Base-by-base conservation (phyloP, 1,284 basidiomycete species). In the Neonothopanus nambi region DNA sequence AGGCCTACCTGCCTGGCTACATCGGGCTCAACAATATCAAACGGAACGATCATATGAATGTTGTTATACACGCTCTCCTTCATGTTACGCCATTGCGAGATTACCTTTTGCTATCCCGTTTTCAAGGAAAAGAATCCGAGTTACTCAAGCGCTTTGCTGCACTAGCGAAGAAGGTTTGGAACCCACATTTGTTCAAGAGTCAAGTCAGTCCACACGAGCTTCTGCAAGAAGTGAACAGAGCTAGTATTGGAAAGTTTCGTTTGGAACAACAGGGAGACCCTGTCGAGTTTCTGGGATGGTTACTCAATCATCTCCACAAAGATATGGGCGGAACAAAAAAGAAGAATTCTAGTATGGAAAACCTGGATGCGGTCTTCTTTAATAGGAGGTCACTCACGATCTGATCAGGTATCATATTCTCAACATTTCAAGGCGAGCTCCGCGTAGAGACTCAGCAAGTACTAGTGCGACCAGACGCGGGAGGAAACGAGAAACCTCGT, bases 181-280 rank as follows among this genome's bases (percentile, higher is more conserved):
- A 98, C 70, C 91, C 93, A 5, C 78, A 87, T 45, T 72, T 96
- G 52, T 98, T 99, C 84, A 99, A 99, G 71, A 89, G 91, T 53
- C 97, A 99, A 79, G 95, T 98, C 59, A 93, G 90, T 60, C 97
- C 97, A 8, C 97, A 99, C 71, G 97, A 99, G 70, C 95, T 99
- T 67, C 72, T 98, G 57, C 97, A 99, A 71, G 96, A 99, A 73
- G 95, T 99, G 43, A 87, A 89, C 58, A 82, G 91, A 58, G 87
- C 88, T 30, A 95, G 91, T 64, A 81, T 77, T 28, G 93, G 94
- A 13, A 93, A 92, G 70, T 99, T 95, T 72, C 87, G 89, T 61
- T 81, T 97, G 59, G 95, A 95, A 61, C 82, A 93, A 66, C 93
- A 95, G 72, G 93, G 94, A 1, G 97, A 99, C 71, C 97, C 97